phyloP scores from a whole-genome alignment of 768 basidiomycete species.

The Leccinum subtestaceum region DNA sequence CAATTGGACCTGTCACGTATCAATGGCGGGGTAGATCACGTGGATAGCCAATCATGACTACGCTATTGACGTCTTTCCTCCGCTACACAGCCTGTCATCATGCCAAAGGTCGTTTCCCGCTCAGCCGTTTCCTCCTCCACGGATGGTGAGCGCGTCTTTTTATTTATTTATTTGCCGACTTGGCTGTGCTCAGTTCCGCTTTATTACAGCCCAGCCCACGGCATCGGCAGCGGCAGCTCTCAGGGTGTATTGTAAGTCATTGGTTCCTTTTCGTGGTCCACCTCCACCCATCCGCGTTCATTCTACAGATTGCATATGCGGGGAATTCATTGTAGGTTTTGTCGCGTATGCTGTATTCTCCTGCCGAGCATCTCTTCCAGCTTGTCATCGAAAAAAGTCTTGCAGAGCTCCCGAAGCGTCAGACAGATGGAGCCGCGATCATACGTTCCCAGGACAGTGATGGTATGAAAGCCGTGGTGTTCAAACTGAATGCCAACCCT shows the following conservation, averaged over 20 bases:
- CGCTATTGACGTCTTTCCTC: not conserved
- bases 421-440: slow-evolving; percentile 78
- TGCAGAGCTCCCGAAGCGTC: slow-evolving; percentile 63
- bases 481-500: slow-evolving; percentile 80
- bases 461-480: slow-evolving; percentile 59
- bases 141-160: slow-evolving; percentile 53
- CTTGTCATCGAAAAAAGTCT: slow-evolving; percentile 81
- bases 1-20: slow-evolving; percentile 22
- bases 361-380: slow-evolving; percentile 35
- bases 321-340: slow-evolving; percentile 77
- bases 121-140: slow-evolving; percentile 87
- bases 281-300: slow-evolving; percentile 13
- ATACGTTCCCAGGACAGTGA: slow-evolving; percentile 69
- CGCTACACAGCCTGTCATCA: slow-evolving; percentile 28
- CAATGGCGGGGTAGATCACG: slow-evolving; percentile 23
- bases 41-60: slow-evolving; percentile 13
- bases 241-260: slow-evolving; percentile 73
- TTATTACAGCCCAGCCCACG: slow-evolving; percentile 63
- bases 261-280: slow-evolving; percentile 6
- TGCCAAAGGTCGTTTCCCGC: slow-evolving; percentile 92
- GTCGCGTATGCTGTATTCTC: slow-evolving; percentile 1
- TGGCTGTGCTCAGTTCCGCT: not conserved
- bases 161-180: not conserved
- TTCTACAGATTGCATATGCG: slow-evolving; percentile 75
- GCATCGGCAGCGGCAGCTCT: slow-evolving; percentile 75